Percentiles rank a stretch among this genome's conserved stretches.
Conservation (phyloP, 169 alveolate genomes). For the Plasmodium relictum region DNA sequence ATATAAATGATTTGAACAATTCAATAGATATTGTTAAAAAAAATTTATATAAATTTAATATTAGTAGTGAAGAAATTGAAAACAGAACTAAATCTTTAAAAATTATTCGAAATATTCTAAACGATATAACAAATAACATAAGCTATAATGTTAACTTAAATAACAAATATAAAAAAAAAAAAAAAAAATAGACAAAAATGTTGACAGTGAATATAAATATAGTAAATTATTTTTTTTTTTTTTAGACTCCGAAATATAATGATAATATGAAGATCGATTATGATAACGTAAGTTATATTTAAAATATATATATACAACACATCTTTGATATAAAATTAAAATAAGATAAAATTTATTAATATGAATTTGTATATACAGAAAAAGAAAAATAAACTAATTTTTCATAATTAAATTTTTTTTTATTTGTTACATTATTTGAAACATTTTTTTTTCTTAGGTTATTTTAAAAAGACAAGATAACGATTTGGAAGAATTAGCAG, state of each 20-base stretch:
- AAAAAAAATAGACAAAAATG: neutral
- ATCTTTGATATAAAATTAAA: neutral
- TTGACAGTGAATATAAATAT: neutral
- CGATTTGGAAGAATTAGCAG: conserved; percentile 82
- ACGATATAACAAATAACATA: conserved; percentile 24
- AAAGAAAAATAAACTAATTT: neutral
- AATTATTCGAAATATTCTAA: conserved; percentile 33
- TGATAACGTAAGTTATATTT: conserved; percentile 35
- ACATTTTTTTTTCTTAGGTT: conserved; percentile 11
- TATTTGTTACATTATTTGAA: too few species aligned
- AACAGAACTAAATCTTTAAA: conserved; percentile 39
- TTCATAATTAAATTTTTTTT: neutral
- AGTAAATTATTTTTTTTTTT: conserved; percentile 10
- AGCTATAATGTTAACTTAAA: conserved; percentile 37
- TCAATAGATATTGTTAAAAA: conserved; percentile 64
- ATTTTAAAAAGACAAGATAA: conserved; percentile 78
- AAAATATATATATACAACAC: neutral
- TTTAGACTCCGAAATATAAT: conserved; percentile 30
- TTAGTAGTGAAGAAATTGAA: conserved; percentile 60
- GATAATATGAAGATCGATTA: conserved; percentile 19
- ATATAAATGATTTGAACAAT: conserved; percentile 64
- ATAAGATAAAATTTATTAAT: conserved; percentile 4
- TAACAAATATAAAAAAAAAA: neutral
- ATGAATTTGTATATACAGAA: neutral
- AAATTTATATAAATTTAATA: conserved; percentile 67